Evolutionary conservation across 441 rosid genomes (phyloP), one percentile per base, ranked within the genome.

Genomic region (Populus trichocarpa): DNA sequence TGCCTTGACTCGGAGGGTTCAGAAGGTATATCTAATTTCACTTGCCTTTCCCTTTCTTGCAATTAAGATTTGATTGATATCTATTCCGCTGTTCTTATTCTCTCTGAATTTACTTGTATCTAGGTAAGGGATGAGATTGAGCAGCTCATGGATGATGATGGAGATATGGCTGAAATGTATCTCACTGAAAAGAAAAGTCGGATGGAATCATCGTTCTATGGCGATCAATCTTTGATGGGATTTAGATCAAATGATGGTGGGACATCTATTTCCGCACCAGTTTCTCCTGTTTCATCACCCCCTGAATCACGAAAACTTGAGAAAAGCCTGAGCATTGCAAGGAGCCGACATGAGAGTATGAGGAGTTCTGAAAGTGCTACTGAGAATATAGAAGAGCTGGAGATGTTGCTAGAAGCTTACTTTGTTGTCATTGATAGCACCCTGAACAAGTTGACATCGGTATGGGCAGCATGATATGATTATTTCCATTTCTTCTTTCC

Each of bases 131-230:
- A 96, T 85, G 98, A 96, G 90, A 94, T 96, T 59, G 99, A 96
- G 81, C 98, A 96, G 86, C 91, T 96, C 65, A 94, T 97, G 99
- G 99, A 97, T 81, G 99, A 97, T 86, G 99, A 97, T 75, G 99
- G 98, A 57, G 99, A 97, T 82, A 94, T 96, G 99, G 99, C 99
- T 8, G 99, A 96, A 86, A 93, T 96, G 98, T 92, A 88, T 89
- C 97, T 96, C 28, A 94, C 98, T 3, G 99, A 96, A 85, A 96
- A 96, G 89, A 96, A 96, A 85, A 86, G 78, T 26, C 88, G 98
- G 76, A 89, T 91, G 93, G 99, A 94, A 74, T 85, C 97, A 33
- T 81, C 91, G 74, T 81, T 94, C 67, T 88, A 85, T 63, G 96
- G 97, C 65, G 99, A 96, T 75, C 99, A 85, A 76, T 92, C 98